Percentiles rank a stretch among this genome's conserved stretches.
These are phyloP conservation scores for Solanum chmielewskii DNA, from an alignment of 257 asterid species.

Conservation along the genomic window DNA sequence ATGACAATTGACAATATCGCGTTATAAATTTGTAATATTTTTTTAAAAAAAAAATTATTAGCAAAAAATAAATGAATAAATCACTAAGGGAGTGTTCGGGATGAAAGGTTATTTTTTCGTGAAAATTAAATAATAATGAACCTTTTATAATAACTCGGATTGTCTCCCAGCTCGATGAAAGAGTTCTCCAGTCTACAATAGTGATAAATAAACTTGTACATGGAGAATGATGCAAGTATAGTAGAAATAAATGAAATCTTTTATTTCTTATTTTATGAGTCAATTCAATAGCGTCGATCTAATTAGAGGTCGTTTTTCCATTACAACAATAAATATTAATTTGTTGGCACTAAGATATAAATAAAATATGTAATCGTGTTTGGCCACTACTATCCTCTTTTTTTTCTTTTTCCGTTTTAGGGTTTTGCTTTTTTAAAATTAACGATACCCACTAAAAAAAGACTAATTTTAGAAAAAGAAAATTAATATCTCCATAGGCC, in stretches of 20 bases:
- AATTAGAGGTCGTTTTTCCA: not conserved
- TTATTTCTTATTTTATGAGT: not conserved
- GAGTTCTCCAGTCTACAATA: fast-evolving
- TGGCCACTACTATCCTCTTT: not conserved
- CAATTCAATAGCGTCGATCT: not conserved
- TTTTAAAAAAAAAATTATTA: not conserved
- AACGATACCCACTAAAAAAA: not conserved
- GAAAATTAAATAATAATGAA: not conserved
- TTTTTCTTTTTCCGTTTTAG: not conserved
- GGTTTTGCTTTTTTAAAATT: not conserved
- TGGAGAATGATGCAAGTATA: not conserved
- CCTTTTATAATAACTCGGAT: no score
- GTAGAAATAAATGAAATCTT: not conserved
- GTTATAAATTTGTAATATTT: not conserved
- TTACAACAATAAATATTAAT: not conserved
- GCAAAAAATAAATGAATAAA: not conserved
- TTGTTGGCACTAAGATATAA: not conserved
- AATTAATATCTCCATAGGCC: not conserved
- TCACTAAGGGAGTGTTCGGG: not conserved
- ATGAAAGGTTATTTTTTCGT: not conserved
- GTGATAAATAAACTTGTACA: not conserved
- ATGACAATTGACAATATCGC: not conserved
- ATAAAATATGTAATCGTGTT: not conserved
- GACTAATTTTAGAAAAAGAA: not conserved
- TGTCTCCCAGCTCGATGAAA: not conserved